These are phyloP conservation scores for Bromus sterilis DNA, from an alignment of 176 grass and related monocot genomes.

Conservation along the genomic window DNA sequence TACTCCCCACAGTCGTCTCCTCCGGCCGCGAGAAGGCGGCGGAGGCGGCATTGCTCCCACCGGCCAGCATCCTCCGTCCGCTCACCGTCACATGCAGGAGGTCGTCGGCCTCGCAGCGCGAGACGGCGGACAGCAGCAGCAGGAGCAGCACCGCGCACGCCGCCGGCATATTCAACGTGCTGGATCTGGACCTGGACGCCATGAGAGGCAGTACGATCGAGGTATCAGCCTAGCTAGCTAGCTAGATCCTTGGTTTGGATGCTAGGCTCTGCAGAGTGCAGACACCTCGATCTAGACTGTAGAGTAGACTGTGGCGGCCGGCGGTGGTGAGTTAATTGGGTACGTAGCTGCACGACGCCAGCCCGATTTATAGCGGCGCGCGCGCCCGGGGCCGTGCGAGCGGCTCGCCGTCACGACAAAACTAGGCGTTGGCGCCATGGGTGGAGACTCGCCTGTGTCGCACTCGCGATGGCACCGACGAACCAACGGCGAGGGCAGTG, in stretches of 20 bases:
- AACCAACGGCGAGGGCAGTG: background rate
- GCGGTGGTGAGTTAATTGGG: background rate
- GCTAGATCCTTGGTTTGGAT: background rate
- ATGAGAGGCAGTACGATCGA: background rate
- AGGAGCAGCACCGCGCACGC: background rate
- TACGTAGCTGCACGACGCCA: background rate
- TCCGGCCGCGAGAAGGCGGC: background rate
- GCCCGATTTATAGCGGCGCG: background rate
- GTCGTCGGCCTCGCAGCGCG: background rate
- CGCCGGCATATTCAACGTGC: background rate
- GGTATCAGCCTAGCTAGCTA: background rate
- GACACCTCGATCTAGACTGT: background rate
- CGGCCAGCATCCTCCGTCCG: constrained; percentile 21
- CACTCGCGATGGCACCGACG: constrained; percentile 7
- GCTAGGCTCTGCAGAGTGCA: too few relatives aligned
- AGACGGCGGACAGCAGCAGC: background rate
- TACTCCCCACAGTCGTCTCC: background rate
- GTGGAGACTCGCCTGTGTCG: background rate
- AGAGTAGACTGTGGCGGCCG: background rate
- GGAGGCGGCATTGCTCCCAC: background rate
- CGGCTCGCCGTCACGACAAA: background rate
- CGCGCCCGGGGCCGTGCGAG: background rate
- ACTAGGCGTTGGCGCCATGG: background rate
- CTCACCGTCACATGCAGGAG: background rate
- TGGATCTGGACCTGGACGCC: background rate